A percentile compares a stretch with the other conserved stretches of the same genome.
phyloP scores from a whole-genome alignment of 106 monocot genomes.

The Iris macrosiphon region DNA sequence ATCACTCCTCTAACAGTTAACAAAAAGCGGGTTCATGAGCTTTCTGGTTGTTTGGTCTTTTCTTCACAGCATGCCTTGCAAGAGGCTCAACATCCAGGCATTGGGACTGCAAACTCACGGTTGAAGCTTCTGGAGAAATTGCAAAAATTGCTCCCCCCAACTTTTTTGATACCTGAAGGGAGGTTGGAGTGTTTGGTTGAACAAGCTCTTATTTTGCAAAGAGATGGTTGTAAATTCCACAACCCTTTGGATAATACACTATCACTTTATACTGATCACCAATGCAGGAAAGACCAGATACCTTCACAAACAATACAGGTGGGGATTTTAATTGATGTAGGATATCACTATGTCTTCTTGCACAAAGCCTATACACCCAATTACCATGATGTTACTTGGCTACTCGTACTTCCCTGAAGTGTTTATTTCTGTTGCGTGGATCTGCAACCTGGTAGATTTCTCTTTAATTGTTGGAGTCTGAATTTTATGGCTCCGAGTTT shows the following conservation, averaged over 20 bases:
- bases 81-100: constrained; percentile 8
- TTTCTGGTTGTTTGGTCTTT: constrained; percentile 30
- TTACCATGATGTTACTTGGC: no score
- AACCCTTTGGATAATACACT: constrained; percentile 33
- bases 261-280: constrained; percentile 57
- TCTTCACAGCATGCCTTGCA: constrained; percentile 19
- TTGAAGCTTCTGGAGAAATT: constrained; percentile 47
- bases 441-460: no score
- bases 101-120: constrained; percentile 14
- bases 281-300: constrained; percentile 48
- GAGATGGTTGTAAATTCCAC: constrained; percentile 45
- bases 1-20: constrained; percentile 51
- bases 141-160: constrained; percentile 43
- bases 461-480: no score
- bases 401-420: no score
- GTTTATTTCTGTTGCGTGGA: no score
- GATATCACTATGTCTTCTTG: no score
- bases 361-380: no score
- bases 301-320: constrained; percentile 56
- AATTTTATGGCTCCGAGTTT: no score
- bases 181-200: constrained; percentile 55
- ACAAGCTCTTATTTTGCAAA: constrained; percentile 47
- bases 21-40: constrained; percentile 31
- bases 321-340: not conserved
- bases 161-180: constrained; percentile 41